Evolutionary conservation across 225 moss, liverwort and hornwort species (phyloP).

Genomic region (Antitrichia curtipendula): DNA sequence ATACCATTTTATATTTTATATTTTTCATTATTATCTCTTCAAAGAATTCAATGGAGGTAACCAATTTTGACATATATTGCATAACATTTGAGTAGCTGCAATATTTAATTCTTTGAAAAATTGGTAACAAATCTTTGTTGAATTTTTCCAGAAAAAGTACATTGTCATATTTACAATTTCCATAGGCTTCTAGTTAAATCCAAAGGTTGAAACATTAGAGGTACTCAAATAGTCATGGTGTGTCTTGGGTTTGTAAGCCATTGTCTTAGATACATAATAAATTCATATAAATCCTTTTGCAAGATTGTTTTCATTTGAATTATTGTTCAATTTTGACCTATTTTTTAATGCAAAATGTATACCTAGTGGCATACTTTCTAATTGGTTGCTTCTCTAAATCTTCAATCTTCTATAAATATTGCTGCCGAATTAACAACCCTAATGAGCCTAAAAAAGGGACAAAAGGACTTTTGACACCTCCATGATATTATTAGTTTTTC

Average conservation of each 20-base stretch:
- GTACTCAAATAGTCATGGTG: neutral
- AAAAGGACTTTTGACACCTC: neutral
- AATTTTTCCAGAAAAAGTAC: neutral
- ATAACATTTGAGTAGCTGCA: neutral
- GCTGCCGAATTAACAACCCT: rapidly evolving
- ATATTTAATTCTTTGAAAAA: neutral
- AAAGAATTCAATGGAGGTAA: neutral
- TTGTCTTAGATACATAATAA: neutral
- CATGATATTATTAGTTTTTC: rapidly evolving
- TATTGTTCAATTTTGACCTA: neutral
- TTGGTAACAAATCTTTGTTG: neutral
- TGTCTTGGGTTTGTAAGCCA: neutral
- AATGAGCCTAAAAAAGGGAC: rapidly evolving
- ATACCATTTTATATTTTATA: too few relatives aligned
- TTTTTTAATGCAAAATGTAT: neutral
- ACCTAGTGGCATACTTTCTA: neutral
- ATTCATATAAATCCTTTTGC: neutral
- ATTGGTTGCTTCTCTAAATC: neutral
- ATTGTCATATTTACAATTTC: neutral
- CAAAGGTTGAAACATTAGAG: neutral
- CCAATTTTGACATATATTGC: too few relatives aligned
- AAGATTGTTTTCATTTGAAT: neutral
- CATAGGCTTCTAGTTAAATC: rapidly evolving
- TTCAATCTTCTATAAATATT: too few relatives aligned
- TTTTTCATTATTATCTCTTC: too few relatives aligned